Evolutionary conservation across 202 grass and related monocot species (phyloP).

Genomic region (Bolboschoenoplectus hybrid): DNA sequence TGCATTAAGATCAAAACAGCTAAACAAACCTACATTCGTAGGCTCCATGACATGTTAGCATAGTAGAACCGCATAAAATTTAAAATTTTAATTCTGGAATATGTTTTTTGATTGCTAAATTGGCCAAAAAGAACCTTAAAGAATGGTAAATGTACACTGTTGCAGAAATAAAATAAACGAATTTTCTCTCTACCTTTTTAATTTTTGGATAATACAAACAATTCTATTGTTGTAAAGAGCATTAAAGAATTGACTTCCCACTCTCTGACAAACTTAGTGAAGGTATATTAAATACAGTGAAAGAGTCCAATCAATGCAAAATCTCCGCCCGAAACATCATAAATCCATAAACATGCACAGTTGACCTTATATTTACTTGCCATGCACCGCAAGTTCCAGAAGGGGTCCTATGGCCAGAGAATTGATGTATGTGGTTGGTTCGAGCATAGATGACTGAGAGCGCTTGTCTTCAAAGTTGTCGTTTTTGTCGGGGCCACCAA

Average conservation of each 20-base stretch:
- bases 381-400: constrained; percentile 67
- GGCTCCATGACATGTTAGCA: not conserved
- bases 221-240: constrained; percentile 33
- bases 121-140: not conserved
- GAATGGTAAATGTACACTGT: constrained; percentile 25
- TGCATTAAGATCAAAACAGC: not conserved
- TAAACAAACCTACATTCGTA: not conserved
- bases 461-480: constrained; percentile 79
- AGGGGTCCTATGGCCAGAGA: constrained; percentile 83
- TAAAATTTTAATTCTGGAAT: not conserved
- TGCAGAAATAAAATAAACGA: not conserved
- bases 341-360: constrained; percentile 21
- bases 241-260: not conserved
- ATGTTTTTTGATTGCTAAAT: not conserved
- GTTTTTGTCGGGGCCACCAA: constrained; percentile 70
- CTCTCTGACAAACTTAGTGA: constrained; percentile 20
- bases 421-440: constrained; percentile 90
- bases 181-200: constrained; percentile 22
- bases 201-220: constrained; percentile 16
- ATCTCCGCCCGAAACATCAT: constrained; percentile 11
- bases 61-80: not conserved
- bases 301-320: constrained; percentile 29
- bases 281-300: not conserved
- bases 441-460: constrained; percentile 53
- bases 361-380: constrained; percentile 23